Evolutionary conservation across 805 yeast genomes (phyloP).

Genomic region (Cyberlindnera sargentensis): DNA sequence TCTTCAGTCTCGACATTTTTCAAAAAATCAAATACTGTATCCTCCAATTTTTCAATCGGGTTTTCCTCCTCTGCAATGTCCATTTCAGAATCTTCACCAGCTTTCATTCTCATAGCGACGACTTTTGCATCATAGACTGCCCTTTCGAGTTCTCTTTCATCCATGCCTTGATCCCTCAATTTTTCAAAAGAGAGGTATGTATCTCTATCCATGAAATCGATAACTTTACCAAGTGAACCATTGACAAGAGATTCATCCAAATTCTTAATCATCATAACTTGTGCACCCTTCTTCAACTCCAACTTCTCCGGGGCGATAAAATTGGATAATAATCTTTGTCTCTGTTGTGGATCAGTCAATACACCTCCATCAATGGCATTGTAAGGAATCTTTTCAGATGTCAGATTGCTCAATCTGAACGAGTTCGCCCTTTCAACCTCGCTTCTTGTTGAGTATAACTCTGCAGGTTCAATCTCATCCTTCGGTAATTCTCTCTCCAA

Average conservation of each 20-base stretch:
- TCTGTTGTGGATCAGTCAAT: conserved; percentile 31
- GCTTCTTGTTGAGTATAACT: conserved; percentile 60
- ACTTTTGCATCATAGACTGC: conserved; percentile 13
- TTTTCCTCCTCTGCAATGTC: conserved; percentile 7
- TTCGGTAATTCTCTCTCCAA: conserved; percentile 45
- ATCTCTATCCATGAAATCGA: conserved; percentile 48
- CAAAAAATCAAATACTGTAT: conserved; percentile 44
- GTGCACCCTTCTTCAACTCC: conserved; percentile 61
- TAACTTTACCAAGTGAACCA: conserved; percentile 68
- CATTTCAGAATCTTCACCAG: not conserved
- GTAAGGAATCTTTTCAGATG: conserved; percentile 37
- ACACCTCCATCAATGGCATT: conserved; percentile 51
- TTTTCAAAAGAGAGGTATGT: conserved; percentile 37
- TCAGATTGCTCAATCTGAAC: conserved; percentile 37
- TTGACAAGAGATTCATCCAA: conserved; percentile 67
- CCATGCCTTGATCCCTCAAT: conserved; percentile 17
- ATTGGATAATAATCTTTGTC: conserved; percentile 41
- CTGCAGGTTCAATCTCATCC: conserved; percentile 66
- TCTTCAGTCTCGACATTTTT: conserved; percentile 21
- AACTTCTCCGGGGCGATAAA: conserved; percentile 57
- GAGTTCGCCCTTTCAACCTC: conserved; percentile 68
- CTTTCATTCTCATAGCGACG: conserved; percentile 3
- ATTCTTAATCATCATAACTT: conserved; percentile 78
- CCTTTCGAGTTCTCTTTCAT: conserved; percentile 19
- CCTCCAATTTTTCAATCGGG: conserved; percentile 28